Conservation (phyloP, 2,329 filamentous ascomycete genomes). For the Claviceps sorghi region DNA sequence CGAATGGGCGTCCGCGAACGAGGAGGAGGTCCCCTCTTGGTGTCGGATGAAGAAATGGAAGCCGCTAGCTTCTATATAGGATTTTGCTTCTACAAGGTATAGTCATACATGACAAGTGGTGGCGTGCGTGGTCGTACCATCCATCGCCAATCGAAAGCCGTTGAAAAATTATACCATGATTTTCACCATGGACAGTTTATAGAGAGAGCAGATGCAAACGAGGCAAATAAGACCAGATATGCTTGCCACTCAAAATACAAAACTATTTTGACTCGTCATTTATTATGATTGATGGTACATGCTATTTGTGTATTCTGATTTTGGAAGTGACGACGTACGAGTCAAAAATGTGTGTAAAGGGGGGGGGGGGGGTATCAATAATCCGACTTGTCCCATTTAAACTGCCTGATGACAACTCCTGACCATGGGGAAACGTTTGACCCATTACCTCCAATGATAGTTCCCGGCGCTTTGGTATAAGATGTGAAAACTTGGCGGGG, state of each 20-base stretch:
- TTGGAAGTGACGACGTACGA: neutral
- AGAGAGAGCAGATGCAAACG: no score
- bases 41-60: constrained; percentile 80
- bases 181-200: no score
- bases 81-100: constrained; percentile 96
- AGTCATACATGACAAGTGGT: constrained; percentile 8
- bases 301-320: constrained; percentile 3
- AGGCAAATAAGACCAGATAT: neutral
- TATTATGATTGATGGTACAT: constrained; percentile 9
- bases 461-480: neutral
- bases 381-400: constrained; percentile 7
- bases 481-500: neutral
- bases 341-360: constrained; percentile 6
- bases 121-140: no score
- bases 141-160: no score
- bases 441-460: neutral
- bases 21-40: constrained; percentile 49
- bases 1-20: constrained; percentile 85
- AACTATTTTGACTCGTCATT: constrained; percentile 1
- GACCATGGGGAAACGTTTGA: constrained; percentile 7
- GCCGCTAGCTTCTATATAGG: constrained; percentile 83
- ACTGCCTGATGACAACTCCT: constrained; percentile 10
- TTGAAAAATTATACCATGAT: no score
- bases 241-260: neutral
- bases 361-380: constrained; percentile 17